Base-by-base conservation (phyloP, 164 flowering plant species). In the Warburgia ugandensis region DNA sequence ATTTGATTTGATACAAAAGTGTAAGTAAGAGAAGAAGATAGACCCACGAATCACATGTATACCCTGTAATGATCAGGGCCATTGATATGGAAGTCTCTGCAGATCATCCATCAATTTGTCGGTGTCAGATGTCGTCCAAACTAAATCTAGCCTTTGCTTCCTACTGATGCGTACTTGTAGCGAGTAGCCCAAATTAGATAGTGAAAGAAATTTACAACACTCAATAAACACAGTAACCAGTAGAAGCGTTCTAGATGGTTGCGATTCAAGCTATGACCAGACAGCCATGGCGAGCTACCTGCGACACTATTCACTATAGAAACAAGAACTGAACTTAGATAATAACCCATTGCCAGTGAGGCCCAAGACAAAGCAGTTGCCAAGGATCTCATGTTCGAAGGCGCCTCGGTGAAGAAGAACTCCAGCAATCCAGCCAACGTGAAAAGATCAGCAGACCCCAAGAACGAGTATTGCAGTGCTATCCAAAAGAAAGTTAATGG, bases 371-470 rank as follows among this genome's bases (percentile, higher is more conserved):
- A 83, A 5, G 97, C 56, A 0, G 83, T 86, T 16, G 90, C 87
- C 56, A 89, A 52, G 11, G 90, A 81, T 60, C 84, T 80, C 92
- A 86, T 79, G 62, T 78, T 75, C 6, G 28, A 32, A 8, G 92
- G 97, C 5, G 97, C 94, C 58, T 89, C 87, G 0, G 85, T 75
- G 77, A 79, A 89, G 79, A 86, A 83, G 62, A 89, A 89, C 16
- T 89, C 95, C 73, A 86, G 49, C 62, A 80, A 55, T 2, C 97
- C 97, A 1, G 88, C 94, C 63, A 89, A 58, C 21, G 84, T 78
- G 74, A 89, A 83, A 20, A 85, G 80, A 56, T 89, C 95, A 4
- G 95, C 89, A 25, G 85, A 81, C 2, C 95, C 94, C n/a, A 85
- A 77, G 46, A 88, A 81, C 64, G 81, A 51, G 63, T 87, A 87